Percentiles rank a stretch among this genome's conserved stretches.
Conservation (phyloP, 2,329 filamentous ascomycete species). For the Calonectria honghensis region DNA sequence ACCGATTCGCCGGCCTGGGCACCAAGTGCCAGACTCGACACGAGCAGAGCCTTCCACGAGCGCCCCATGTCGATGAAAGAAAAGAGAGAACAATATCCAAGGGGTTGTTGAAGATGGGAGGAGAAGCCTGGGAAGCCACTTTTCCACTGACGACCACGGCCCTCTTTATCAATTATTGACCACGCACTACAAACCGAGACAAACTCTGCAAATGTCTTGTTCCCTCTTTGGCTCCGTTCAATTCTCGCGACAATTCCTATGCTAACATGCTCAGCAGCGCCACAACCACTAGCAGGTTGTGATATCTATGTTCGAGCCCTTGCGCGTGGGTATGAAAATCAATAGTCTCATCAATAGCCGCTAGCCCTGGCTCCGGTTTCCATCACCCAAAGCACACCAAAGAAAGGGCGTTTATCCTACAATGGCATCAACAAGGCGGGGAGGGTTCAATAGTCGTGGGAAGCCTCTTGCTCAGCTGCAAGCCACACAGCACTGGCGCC, state of each 20-base stretch:
- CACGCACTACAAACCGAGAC: background rate
- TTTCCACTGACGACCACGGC: background rate
- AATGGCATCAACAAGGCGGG: background rate
- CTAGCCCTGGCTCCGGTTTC: background rate
- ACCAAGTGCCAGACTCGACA: slow-evolving; percentile 8
- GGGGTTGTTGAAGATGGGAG: no score
- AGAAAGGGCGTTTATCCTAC: background rate
- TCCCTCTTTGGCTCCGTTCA: background rate
- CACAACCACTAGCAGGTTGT: background rate
- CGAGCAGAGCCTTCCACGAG: slow-evolving; percentile 12
- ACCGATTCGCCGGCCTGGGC: background rate
- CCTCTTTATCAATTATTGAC: background rate
- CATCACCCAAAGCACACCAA: background rate
- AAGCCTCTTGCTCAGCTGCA: background rate
- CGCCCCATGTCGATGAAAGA: background rate
- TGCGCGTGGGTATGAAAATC: no score
- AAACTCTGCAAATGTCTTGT: background rate
- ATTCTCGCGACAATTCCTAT: background rate
- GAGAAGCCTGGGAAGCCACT: background rate
- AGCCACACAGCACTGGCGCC: background rate
- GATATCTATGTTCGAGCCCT: background rate
- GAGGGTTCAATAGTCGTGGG: background rate
- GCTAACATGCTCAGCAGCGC: background rate
- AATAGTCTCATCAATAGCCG: background rate
- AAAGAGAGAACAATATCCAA: no score